Evolutionary conservation across 225 moss, liverwort and hornwort genomes (phyloP).

Genomic region (Sphagnum contortum): DNA sequence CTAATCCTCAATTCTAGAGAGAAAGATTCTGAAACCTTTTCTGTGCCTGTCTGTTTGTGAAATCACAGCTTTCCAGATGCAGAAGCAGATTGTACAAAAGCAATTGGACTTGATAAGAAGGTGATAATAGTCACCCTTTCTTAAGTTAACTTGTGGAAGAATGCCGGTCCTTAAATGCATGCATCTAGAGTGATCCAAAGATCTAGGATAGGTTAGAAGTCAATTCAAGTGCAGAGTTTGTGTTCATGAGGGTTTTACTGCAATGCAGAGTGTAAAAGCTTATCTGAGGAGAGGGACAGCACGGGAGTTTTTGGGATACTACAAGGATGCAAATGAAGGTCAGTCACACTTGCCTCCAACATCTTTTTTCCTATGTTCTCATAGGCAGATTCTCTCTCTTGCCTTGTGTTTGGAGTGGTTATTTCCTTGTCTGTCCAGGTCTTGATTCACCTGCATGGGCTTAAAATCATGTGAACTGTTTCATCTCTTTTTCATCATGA

Average conservation of each 20-base stretch:
- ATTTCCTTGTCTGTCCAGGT: background rate
- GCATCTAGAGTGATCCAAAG: no score
- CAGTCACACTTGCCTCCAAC: slow-evolving; percentile 26
- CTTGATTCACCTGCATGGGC: no score
- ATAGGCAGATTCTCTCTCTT: slow-evolving; percentile 32
- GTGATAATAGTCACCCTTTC: slow-evolving; percentile 10
- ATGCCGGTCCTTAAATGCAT: no score
- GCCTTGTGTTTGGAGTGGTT: slow-evolving; percentile 3
- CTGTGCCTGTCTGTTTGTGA: background rate
- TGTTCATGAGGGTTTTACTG: no score
- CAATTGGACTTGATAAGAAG: slow-evolving; percentile 84
- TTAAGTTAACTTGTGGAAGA: no score
- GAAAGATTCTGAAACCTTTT: no score
- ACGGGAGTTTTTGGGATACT: slow-evolving; percentile 82
- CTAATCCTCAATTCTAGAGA: no score
- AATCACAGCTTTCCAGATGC: slow-evolving; percentile 74
- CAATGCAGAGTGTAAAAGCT: slow-evolving; percentile 79
- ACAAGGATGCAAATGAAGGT: slow-evolving; percentile 97
- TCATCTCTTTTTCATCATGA: no score
- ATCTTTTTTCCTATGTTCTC: slow-evolving; percentile 31
- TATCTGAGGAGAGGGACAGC: slow-evolving; percentile 91
- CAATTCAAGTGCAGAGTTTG: no score
- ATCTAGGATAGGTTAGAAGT: no score
- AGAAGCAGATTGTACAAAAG: slow-evolving; percentile 90
- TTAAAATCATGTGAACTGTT: no score